These are phyloP conservation scores for Avena insularis DNA, from an alignment of 176 grass and related monocot species.

Conservation along the genomic window DNA sequence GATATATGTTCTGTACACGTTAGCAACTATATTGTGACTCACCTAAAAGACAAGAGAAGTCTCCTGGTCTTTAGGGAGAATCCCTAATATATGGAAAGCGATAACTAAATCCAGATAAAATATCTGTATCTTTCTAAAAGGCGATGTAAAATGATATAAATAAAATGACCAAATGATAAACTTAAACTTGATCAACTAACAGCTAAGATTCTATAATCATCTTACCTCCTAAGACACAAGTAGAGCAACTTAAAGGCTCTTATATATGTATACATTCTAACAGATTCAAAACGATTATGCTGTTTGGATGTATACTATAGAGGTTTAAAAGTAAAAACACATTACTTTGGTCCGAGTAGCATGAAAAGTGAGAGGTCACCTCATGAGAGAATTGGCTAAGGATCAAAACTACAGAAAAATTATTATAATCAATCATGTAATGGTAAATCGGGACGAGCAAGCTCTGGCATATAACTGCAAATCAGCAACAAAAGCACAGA, in stretches of 20 bases:
- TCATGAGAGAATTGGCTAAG: background rate
- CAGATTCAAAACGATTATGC: background rate
- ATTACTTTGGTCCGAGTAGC: background rate
- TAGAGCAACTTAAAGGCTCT: conserved; percentile 5
- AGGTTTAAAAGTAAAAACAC: background rate
- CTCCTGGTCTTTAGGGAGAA: background rate
- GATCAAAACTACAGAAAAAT: background rate
- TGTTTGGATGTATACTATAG: background rate
- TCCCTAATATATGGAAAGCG: background rate
- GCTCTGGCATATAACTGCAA: background rate
- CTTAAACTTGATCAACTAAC: no score
- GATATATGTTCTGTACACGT: no score
- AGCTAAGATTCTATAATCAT: background rate
- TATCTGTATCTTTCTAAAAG: background rate
- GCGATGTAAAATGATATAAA: background rate
- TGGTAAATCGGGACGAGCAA: background rate
- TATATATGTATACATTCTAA: background rate
- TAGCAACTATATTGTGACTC: background rate
- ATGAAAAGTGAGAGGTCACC: background rate
- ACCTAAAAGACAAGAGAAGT: background rate
- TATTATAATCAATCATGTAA: background rate
- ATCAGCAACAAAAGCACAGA: background rate
- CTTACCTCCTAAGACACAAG: background rate
- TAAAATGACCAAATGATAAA: background rate
- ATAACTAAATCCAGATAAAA: background rate